Evolutionary conservation across 129 eudicot genomes (phyloP), one percentile per base, ranked within the genome.

Genomic region (Flaveria trinervia): DNA sequence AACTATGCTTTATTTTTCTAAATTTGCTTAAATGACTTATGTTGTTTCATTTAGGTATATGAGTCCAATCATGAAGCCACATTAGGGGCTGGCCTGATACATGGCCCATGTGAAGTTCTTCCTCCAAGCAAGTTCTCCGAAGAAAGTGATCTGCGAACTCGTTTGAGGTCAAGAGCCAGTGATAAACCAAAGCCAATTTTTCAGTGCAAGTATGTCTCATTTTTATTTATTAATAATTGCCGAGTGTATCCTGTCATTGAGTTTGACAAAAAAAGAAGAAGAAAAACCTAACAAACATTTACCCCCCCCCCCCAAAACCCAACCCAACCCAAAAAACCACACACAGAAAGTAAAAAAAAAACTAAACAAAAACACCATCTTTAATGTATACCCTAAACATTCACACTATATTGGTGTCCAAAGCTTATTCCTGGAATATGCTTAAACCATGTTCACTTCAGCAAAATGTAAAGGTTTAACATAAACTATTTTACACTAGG

Each of bases 51-150:
- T 11, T 77, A 94, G 99, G 99, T 94, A 18, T 94, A 87, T 23
- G 97, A 91, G 77, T 94, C 99, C 71, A 87, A 86, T 75, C 81
- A 80, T 81, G 90, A 79, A 52, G 84, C 74, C 33, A 65, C 81
- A 17, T 9, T 94, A 65, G 68, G 72, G 82, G 97, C 89, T 59
- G 88, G 92, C 33, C 76, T 85, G 78, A 86, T 91, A 62, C 84
- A 87, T 80, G 86, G 93, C 74, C 90, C 92, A 0, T 94, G 99
- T 83, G 80, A 85, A 77, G 97, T 94, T 80, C 92, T 91, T 78
- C 90, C 93, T 62, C 86, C 93, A 44, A 80, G 86, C 75, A 83
- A 79, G 16, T 94, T 83, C 77, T 81, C 81, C 54, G 90, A 84
- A 79, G 94, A 91, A 80, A 84, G 33, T 68, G 87, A 71, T 49